A percentile compares a stretch with the other conserved stretches of the same genome.
Evolutionary conservation across 164 flowering plant genomes (phyloP).

Genomic region (Stephania cephalantha): DNA sequence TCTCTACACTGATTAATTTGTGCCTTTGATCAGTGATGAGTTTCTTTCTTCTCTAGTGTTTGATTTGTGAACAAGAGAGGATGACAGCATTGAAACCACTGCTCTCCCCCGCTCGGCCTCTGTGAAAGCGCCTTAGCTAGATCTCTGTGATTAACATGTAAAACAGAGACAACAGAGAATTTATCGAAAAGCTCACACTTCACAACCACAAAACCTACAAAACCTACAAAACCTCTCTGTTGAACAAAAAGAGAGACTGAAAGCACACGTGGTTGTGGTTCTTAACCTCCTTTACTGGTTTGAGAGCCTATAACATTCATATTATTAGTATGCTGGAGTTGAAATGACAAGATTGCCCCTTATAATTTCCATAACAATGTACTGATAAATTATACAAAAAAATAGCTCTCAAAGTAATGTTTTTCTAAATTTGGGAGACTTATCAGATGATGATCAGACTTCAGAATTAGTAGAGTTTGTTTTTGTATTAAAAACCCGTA

Average conservation of each 20-base stretch:
- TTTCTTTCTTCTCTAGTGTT: slow-evolving; percentile 2
- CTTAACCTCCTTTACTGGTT: neutral
- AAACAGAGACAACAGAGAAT: slow-evolving; percentile 4
- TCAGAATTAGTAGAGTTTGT: too few relatives aligned
- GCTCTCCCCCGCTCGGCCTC: slow-evolving; percentile 1
- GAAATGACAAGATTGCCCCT: slow-evolving; percentile 11
- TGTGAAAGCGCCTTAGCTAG: slow-evolving; percentile 14
- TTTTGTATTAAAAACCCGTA: too few relatives aligned
- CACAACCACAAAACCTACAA: neutral
- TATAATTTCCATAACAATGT: neutral
- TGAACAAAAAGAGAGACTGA: neutral
- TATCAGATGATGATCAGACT: neutral
- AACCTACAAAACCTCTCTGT: neutral
- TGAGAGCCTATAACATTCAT: neutral
- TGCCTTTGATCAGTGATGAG: slow-evolving; percentile 4
- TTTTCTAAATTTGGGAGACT: neutral
- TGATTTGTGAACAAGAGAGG: slow-evolving; percentile 1
- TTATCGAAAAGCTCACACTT: neutral
- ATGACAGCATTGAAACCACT: neutral
- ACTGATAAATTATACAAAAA: neutral
- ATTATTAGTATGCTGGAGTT: neutral
- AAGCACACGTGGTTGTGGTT: neutral
- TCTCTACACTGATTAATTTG: neutral
- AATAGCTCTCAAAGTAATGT: neutral
- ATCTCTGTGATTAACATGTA: slow-evolving; percentile 4